A percentile compares a stretch with the other conserved stretches of the same genome.
Conservation (phyloP, 306 rosid species). For the Pyrus bretschneideri region DNA sequence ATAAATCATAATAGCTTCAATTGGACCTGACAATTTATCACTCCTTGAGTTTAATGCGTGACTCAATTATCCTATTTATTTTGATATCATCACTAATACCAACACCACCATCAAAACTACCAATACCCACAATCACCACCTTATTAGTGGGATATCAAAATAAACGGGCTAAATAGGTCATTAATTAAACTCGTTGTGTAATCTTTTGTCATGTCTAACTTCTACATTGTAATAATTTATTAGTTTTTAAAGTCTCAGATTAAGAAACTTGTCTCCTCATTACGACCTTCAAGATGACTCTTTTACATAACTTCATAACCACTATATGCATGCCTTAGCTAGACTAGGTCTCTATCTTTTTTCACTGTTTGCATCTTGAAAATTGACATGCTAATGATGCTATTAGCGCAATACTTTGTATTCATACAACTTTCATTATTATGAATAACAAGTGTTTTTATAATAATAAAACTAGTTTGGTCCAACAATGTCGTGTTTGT, state of each 20-base stretch:
- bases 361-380: background rate
- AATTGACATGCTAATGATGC: background rate
- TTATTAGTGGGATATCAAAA: background rate
- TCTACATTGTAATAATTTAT: background rate
- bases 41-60: no score
- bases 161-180: background rate
- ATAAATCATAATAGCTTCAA: no score
- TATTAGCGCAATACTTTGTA: background rate
- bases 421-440: background rate
- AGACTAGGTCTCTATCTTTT: background rate
- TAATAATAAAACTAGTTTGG: background rate
- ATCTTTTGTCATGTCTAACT: background rate
- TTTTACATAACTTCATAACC: background rate
- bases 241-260: background rate
- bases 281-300: background rate
- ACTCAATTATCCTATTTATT: no score
- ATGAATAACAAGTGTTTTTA: background rate
- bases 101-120: no score
- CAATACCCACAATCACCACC: no score
- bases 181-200: no score
- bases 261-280: background rate
- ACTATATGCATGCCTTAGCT: background rate
- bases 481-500: no score
- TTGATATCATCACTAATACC: no score
- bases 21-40: no score